Base-by-base conservation (phyloP, 108 stramenopile genomes). In the Stephanodiscus triporus region DNA sequence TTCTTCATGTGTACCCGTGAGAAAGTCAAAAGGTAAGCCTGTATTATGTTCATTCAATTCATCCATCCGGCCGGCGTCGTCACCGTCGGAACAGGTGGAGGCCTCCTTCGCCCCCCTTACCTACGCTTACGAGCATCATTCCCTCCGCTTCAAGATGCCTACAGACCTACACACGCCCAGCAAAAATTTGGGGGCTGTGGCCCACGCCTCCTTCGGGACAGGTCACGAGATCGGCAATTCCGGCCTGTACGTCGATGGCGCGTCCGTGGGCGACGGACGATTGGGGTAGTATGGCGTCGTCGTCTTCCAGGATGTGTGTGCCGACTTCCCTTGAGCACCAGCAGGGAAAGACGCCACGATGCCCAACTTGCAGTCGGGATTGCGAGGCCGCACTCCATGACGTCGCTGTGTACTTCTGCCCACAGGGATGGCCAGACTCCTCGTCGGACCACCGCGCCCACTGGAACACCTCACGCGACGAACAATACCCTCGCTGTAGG, bases 231-330 rank as follows among this genome's bases (percentile, higher is more conserved):
- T 48, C 48, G n/a, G 53, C 23, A 54, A 54, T 11, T 54, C 53
- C 27, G 56, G 56, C 4, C 2, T 32, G 30, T 27, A 57, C 27
- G 32, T n/a, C 16, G 14, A 4, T 11, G 30, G 56, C 27, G 53
- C 16, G 43, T 53, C 61, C 6, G 72, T 64, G 24, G 50, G 23
- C 4, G 40, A 17, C 22, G 53, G 56, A 0, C 27, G 32, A 14
- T 1, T 16, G 19, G 56, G 56, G n/a, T n/a, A n/a, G 1, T 57
- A 72, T 51, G 72, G 63, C 54, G 72, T 63, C 50, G 62, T 72
- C 24, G 53, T 72, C 8, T n/a, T 22, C 2, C 26, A 30, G 4
- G 40, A 49, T 10, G 22, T 38, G 2, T 72, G 72, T 27, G 37
- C 54, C 0, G 69, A 68, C 19, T 2, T 45, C 2, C 1, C 61